These are phyloP conservation scores for Candida broadrunensis DNA, from an alignment of 805 yeast genomes.

Conservation along the genomic window DNA sequence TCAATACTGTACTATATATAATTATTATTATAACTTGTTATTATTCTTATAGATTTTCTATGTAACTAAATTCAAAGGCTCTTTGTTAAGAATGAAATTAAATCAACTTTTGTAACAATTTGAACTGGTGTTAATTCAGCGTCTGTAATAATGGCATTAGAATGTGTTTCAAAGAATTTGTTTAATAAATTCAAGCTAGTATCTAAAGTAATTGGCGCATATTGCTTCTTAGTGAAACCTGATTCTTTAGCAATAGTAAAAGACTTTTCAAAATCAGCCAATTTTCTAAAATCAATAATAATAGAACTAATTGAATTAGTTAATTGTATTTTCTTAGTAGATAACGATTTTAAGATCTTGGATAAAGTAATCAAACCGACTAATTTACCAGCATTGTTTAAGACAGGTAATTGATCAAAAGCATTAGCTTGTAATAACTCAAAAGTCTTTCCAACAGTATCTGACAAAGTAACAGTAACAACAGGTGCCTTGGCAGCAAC, in stretches of 20 bases:
- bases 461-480: conserved; percentile 62
- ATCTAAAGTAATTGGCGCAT: conserved; percentile 60
- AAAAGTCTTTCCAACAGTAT: conserved; percentile 62
- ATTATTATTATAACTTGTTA: neutral
- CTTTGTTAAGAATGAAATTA: conserved; percentile 53
- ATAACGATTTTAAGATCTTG: conserved; percentile 62
- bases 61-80: conserved; percentile 13
- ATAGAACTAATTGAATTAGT: conserved; percentile 56
- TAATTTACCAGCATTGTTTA: conserved; percentile 56
- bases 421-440: conserved; percentile 70
- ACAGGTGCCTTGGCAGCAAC: conserved; percentile 68
- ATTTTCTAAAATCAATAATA: conserved; percentile 71
- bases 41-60: neutral
- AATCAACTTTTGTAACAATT: conserved; percentile 84
- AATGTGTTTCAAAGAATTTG: conserved; percentile 78
- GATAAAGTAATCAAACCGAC: conserved; percentile 78
- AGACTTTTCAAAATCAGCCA: conserved; percentile 64
- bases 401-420: conserved; percentile 83
- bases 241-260: conserved; percentile 57
- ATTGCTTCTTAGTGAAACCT: conserved; percentile 60
- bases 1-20: neutral
- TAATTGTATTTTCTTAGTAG: conserved; percentile 55
- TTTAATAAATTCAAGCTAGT: conserved; percentile 68
- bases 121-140: conserved; percentile 68
- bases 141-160: conserved; percentile 81